Conservation (phyloP, 768 basidiomycete species). For the Coprinopsis sp. region DNA sequence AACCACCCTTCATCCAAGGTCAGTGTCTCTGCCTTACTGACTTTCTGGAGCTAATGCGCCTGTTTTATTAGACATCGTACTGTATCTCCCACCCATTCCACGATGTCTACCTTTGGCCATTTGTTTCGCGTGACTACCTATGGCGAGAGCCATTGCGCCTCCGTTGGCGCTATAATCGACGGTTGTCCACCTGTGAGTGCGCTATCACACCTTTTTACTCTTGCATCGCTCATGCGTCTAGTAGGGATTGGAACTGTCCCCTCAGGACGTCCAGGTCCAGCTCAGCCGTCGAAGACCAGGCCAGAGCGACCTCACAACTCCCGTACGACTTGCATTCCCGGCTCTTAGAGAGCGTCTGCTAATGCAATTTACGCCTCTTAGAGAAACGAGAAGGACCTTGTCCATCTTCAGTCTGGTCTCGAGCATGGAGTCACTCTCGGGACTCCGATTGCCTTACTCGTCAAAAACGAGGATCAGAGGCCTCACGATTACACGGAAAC, state of each 20-base stretch:
- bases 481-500: constrained; percentile 99
- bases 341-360: background rate
- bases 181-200: constrained; percentile 86
- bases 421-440: constrained; percentile 95
- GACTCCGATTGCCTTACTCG: constrained; percentile 94
- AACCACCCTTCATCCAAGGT: background rate
- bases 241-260: constrained; percentile 77
- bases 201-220: constrained; percentile 5
- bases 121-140: constrained; percentile 95
- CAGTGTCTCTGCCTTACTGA: too few relatives aligned
- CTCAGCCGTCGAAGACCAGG: constrained; percentile 90
- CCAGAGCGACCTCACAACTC: constrained; percentile 94
- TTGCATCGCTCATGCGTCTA: constrained; percentile 8
- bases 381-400: constrained; percentile 95
- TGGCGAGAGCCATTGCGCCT: constrained; percentile 96
- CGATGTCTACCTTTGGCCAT: constrained; percentile 91
- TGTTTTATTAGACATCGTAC: too few relatives aligned
- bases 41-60: too few relatives aligned
- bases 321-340: constrained; percentile 47
- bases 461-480: constrained; percentile 96
- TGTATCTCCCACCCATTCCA: background rate
- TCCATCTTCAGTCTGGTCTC: constrained; percentile 88
- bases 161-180: constrained; percentile 96
- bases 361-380: constrained; percentile 23
- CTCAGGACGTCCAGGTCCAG: constrained; percentile 86